phyloP scores from a whole-genome alignment of 1,284 basidiomycete genomes.

The Microbotryum lychnidis-dioicae region DNA sequence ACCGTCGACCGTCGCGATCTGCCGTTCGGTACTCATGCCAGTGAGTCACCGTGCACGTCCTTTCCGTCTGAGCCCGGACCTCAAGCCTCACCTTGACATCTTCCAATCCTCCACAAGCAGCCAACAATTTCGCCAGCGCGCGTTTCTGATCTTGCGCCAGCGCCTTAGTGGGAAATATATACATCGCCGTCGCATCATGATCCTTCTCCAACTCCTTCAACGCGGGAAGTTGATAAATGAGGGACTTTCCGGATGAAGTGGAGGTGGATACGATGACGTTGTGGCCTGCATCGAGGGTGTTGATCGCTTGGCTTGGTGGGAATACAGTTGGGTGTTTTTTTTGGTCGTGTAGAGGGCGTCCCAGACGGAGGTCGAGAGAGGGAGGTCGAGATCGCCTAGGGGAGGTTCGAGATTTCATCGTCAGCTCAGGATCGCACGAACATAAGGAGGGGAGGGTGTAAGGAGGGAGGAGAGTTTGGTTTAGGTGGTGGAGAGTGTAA shows the following conservation, averaged over 20 bases:
- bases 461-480: too few relatives aligned
- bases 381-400: conserved; percentile 50
- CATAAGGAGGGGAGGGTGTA: too few relatives aligned
- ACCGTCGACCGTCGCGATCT: conserved; percentile 76
- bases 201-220: conserved; percentile 61
- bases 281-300: conserved; percentile 51
- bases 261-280: conserved; percentile 83
- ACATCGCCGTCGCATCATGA: conserved; percentile 59
- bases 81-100: conserved; percentile 44
- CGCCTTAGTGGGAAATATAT: conserved; percentile 89
- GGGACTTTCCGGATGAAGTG: conserved; percentile 84
- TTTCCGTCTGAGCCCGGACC: neutral
- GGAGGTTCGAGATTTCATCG: neutral
- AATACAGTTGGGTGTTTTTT: conserved; percentile 61
- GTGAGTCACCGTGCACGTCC: neutral
- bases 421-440: neutral
- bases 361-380: conserved; percentile 53
- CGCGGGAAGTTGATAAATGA: conserved; percentile 75
- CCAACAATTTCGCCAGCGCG: conserved; percentile 60
- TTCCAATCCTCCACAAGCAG: conserved; percentile 54
- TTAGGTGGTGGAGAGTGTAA: too few relatives aligned
- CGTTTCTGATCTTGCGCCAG: conserved; percentile 78
- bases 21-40: neutral
- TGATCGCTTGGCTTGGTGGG: conserved; percentile 73
- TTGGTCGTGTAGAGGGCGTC: conserved; percentile 56